Base-by-base conservation (phyloP, 2,329 filamentous ascomycete genomes). In the Drechslerella dactyloides region DNA sequence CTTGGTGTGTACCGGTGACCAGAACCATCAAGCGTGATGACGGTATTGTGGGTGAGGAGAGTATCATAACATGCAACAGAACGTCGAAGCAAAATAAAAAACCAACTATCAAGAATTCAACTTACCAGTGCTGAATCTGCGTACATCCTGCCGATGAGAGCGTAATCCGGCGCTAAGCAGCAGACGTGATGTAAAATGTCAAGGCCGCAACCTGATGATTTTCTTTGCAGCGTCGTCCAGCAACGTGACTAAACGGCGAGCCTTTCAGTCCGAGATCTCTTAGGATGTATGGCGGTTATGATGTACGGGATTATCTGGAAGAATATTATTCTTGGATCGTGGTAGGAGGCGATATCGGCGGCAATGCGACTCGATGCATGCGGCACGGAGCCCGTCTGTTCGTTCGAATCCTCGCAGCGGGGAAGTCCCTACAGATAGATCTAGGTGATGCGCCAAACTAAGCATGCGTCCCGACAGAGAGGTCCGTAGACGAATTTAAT, bases 101-200 rank as follows among this genome's bases (percentile, higher is more conserved):
- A n/a, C n/a, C 46, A 24, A 48, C 19, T n/a, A 1, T 15, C 50
- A 24, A 8, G 19, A 15, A 24, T 44, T 10, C 2, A 19, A 61
- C 68, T 44, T 61, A 72, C 68, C 68, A 72, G 64, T 30, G 68
- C 68, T 15, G 68, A 72, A 35, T 72, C 68, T 11, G 68, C 68
- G 19, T 72, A 72, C 68, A 72, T 69, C 6, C 48, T 46, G 63
- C 21, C 48, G 40, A 30, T 35, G 30, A 30, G 15, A 30, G 30
- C 2, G 17, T 27, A 13, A 5, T 7, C 21, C 10, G 10, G 50
- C 44, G 17, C 44, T 3, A 27, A 30, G 15, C 35, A 5, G 52
- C 13, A 17, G 19, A 6, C 11, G 5, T 42, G n/a, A 19, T 48
- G 11, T 21, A 15, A 44, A 44, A 21, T 10, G 19, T 21, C 27